Base-by-base conservation (phyloP, 2,329 filamentous ascomycete species). In the Dryadomyces quercivorus region DNA sequence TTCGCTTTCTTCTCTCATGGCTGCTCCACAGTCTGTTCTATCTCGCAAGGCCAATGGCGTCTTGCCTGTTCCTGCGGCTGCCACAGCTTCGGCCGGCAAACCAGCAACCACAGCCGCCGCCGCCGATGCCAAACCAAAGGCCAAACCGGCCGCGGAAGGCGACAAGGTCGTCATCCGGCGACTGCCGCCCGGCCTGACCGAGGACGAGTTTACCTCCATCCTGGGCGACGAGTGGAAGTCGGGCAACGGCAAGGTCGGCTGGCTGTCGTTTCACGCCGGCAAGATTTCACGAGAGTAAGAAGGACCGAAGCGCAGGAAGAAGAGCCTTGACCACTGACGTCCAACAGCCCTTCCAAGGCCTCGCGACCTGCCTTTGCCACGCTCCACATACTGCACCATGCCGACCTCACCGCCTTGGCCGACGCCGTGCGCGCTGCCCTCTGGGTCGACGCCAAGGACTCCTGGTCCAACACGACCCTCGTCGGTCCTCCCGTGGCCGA, bases 101-200 rank as follows among this genome's bases (percentile, higher is more conserved):
- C 2, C 20, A 16, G 40, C 9, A 34, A 67, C 71, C 43, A 70
- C 72, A 3, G 63, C 66, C 42, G 67, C 73, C 47, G 59, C 36
- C 10, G 36, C 36, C 5, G 36, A 40, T 40, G 36, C 68, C 6
- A 70, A 66, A 55, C 59, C 72, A 49, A 83, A 75, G 66, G 68
- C 72, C 36, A 76, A 78, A 60, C 62, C 70, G 3, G 67, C 77
- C 2, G 68, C 75, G 18, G 77, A 82, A 55, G 86, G 88, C 56
- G 78, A 94, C 63, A 97, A 97, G 73, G 77, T 95, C 13, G 76
- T 94, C 22, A 76, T 96, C 54, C 83, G 94, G 52, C 81, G 92
- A 55, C 78, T 98, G 4, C 88, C 93, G 10, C 91, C 93, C 1
- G 88, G 86, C 9, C 75, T 98, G 66, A 94, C 87, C 0, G 80